Evolutionary conservation across 257 asterid genomes (phyloP), one percentile per base, ranked within the genome.

Genomic region (Solanum neorickii): DNA sequence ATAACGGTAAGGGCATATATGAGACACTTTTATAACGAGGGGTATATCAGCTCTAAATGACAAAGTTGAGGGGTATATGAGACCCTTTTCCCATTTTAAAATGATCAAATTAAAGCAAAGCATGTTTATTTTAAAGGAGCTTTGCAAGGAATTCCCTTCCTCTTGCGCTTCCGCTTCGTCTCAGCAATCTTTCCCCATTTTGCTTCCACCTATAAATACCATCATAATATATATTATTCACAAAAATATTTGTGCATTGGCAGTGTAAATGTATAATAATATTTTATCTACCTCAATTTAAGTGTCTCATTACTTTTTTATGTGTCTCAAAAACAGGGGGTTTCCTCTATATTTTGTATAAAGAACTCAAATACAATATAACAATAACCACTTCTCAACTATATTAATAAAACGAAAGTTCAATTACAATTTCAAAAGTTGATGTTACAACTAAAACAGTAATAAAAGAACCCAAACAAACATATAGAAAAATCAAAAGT

Each of bases 101-200:
- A 52, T 52, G 60, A 52, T 52, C 60, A 52, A 52, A 70, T 31
- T 20, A 70, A 70, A 70, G 1, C 1, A 8, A 72, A 16, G 8
- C 46, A 72, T 31, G 25, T 33, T 52, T 86, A 52, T 52, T 52
- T 52, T 15, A 52, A 16, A 49, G 60, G 60, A 52, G 60, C 87
- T 62, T 86, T 86, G 1, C 2, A 80, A 70, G 89, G 87, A 16
- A n/a, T 7, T 29, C 89, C 89, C 27, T 88, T 88, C 80, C 87
- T 88, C 47, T 23, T 86, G 25, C 77, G 85, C 82, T 73, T 88
- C 6, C n/a, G 65, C 56, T 18, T 78, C 9, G 46, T 73, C 75
- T 59, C 25, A 72, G 31, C 39, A 68, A 12, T 6, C 37, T 82
- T 85, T 35, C 60, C 35, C 8, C n/a, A 9, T 37, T 60, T 13